A percentile compares a stretch with the other conserved stretches of the same genome.
These are phyloP conservation scores for Suillus luteus DNA, from an alignment of 768 basidiomycete species.

Conservation along the genomic window DNA sequence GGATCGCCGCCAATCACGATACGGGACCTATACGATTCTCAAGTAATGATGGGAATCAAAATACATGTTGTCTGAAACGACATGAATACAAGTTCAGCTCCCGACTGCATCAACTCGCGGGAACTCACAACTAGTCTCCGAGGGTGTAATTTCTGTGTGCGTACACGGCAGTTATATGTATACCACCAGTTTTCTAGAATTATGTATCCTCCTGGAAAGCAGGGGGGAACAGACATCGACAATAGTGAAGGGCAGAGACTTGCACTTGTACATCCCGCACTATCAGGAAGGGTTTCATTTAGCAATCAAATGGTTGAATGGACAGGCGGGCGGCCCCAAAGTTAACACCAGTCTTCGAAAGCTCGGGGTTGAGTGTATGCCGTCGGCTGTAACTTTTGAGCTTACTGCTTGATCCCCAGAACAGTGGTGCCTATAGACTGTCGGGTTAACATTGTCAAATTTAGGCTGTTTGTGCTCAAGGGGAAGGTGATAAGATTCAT, in stretches of 20 bases:
- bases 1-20: not conserved
- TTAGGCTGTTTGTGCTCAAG: not conserved
- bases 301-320: constrained; percentile 10
- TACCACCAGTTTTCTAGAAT: constrained; percentile 33
- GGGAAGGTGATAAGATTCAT: not conserved
- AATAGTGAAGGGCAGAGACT: constrained; percentile 2
- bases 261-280: constrained; percentile 24
- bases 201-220: constrained; percentile 6
- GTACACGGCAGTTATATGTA: constrained; percentile 33
- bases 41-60: not conserved
- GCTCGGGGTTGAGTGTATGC: not conserved
- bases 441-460: too few species aligned
- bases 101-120: not conserved
- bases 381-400: not conserved
- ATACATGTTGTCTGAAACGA: not conserved
- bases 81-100: not conserved
- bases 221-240: not conserved
- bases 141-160: constrained; percentile 26
- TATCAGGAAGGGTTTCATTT: not conserved
- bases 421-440: too few species aligned
- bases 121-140: constrained; percentile 29
- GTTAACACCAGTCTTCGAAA: constrained; percentile 21
- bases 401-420: constrained; percentile 32
- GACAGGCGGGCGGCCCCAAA: constrained; percentile 12
- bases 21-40: not conserved